Evolutionary conservation across 345 rosid genomes (phyloP), one percentile per base, ranked within the genome.

Genomic region (Toxicodendron radicans): DNA sequence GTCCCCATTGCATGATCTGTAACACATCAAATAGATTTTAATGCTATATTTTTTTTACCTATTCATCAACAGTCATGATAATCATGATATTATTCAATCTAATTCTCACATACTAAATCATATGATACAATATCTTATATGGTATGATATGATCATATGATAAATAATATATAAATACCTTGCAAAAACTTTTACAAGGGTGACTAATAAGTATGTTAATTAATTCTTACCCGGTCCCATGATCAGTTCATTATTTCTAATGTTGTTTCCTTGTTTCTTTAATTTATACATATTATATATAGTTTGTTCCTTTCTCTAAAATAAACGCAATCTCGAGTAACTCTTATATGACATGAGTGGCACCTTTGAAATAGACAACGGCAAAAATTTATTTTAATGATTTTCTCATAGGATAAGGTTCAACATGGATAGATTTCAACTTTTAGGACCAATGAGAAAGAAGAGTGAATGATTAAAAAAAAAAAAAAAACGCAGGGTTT

Each of bases 391-490:
- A 77, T 66, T 75, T 21, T 48, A 82, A 62, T 75, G 56, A 46
- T 56, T 75, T 79, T 54, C 56, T 63, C 63, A 57, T 65, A 24
- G 24, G 71, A 58, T 63, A 68, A 64, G 66, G 64, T 35, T 75
- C 63, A 53, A 54, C 27, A 70, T 75, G 57, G 52, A 46, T 73
- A 51, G 52, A 56, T 43, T 80, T 86, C 74, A 78, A 68, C 81
- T 80, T 75, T 60, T 54, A 58, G 20, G 58, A 49, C 86, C 84
- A 80, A 82, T 73, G 16, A 58, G 51, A 68, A 56, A 57, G 62
- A 67, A 66, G 52, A 59, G 18, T 16, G 69, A 74, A 58, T 11
- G 65, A 74, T 58, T 18, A 73, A 65, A 53, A 68, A 67, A 54
- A 68, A 54, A 56, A 58, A 66, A 66, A 75, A 79, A 74, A 60